These are phyloP conservation scores for Polyporus arcularius DNA, from an alignment of 768 basidiomycete species.

Conservation along the genomic window DNA sequence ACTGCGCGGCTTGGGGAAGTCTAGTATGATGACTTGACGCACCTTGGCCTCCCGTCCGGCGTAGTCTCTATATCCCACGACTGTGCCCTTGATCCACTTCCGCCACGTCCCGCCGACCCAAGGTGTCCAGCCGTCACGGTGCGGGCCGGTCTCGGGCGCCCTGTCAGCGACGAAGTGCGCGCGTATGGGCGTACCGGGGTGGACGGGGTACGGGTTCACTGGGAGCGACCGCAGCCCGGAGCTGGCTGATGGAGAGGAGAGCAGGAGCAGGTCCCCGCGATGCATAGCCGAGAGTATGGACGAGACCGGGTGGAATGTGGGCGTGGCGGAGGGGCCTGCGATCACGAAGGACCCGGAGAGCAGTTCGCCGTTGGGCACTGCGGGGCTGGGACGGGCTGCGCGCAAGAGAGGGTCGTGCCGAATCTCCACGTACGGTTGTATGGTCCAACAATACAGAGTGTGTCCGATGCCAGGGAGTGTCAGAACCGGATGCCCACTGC, in stretches of 20 bases:
- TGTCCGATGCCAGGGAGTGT: neutral
- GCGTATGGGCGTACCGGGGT: slow-evolving; percentile 44
- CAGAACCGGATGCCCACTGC: neutral
- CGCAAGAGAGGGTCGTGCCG: slow-evolving; percentile 35
- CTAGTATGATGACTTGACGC: slow-evolving; percentile 12
- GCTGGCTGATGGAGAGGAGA: slow-evolving; percentile 28
- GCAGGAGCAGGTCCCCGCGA: slow-evolving; percentile 55
- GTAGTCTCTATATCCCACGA: slow-evolving; percentile 62
- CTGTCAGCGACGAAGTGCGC: slow-evolving; percentile 56
- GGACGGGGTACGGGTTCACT: slow-evolving; percentile 63
- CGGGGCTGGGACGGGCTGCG: slow-evolving; percentile 12
- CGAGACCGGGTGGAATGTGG: slow-evolving; percentile 42
- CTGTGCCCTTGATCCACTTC: slow-evolving; percentile 52
- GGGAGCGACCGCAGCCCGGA: slow-evolving; percentile 48
- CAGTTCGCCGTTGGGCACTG: slow-evolving; percentile 16
- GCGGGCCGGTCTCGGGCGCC: slow-evolving; percentile 27
- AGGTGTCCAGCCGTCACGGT: slow-evolving; percentile 44
- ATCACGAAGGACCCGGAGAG: slow-evolving; percentile 47
- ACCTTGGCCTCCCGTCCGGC: slow-evolving; percentile 59
- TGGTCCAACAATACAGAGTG: neutral
- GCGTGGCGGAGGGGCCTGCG: slow-evolving; percentile 35
- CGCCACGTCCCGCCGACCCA: slow-evolving; percentile 57
- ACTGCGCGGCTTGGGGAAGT: too few species aligned
- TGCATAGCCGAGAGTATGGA: slow-evolving; percentile 58
- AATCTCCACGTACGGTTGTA: slow-evolving; percentile 29